Evolutionary conservation across 495 filamentous ascomycete genomes (phyloP).

Genomic region (Xylaria venustula): DNA sequence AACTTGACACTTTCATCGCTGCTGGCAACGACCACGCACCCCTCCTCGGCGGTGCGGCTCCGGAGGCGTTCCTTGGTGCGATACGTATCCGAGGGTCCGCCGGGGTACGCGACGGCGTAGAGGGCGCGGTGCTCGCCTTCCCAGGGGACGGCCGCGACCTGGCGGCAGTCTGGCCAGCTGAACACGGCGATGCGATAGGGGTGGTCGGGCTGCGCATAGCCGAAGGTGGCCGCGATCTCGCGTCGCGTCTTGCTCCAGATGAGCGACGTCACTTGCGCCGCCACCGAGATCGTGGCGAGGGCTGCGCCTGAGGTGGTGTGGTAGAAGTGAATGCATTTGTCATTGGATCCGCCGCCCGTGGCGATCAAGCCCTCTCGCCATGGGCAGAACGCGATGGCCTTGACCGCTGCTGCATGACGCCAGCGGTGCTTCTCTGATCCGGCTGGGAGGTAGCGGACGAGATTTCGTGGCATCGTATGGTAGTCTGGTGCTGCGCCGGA

Average conservation of each 20-base stretch:
- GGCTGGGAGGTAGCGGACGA: slow-evolving; percentile 27
- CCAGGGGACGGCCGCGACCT: slow-evolving; percentile 89
- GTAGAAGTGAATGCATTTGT: slow-evolving; percentile 94
- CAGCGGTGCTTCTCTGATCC: slow-evolving; percentile 71
- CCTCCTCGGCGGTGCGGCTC: slow-evolving; percentile 69
- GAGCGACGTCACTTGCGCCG: slow-evolving; percentile 88
- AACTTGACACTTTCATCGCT: slow-evolving; percentile 96
- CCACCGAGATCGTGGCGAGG: slow-evolving; percentile 86
- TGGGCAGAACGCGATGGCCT: slow-evolving; percentile 95
- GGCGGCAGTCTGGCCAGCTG: slow-evolving; percentile 89
- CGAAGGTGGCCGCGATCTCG: slow-evolving; percentile 92
- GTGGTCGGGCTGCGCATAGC: slow-evolving; percentile 93
- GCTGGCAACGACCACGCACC: slow-evolving; percentile 90
- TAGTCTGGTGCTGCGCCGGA: slow-evolving; percentile 6
- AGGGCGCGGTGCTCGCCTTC: slow-evolving; percentile 75
- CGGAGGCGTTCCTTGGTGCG: slow-evolving; percentile 21
- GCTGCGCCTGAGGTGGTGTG: slow-evolving; percentile 82
- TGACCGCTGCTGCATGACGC: slow-evolving; percentile 83
- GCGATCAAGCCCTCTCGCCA: slow-evolving; percentile 88
- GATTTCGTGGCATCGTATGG: slow-evolving; percentile 8
- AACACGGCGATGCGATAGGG: slow-evolving; percentile 90
- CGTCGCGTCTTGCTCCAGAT: slow-evolving; percentile 85
- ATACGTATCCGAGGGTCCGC: slow-evolving; percentile 50
- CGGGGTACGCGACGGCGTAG: slow-evolving; percentile 69
- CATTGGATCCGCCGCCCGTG: slow-evolving; percentile 90